Conservation (phyloP, 495 filamentous ascomycete species). For the Ascobolus immersus region DNA sequence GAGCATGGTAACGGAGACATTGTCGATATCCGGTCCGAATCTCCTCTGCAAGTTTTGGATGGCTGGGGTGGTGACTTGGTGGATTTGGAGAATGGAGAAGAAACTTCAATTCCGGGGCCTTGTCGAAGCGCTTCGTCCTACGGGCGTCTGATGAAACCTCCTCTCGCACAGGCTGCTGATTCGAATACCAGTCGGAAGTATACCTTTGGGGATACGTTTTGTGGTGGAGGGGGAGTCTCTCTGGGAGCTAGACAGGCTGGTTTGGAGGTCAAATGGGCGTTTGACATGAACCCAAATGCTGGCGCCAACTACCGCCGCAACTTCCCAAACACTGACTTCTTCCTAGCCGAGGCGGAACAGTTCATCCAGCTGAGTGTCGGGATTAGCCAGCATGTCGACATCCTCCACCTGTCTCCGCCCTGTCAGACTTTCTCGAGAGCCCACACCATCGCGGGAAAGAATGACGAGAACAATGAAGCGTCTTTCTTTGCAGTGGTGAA, state of each 20-base stretch:
- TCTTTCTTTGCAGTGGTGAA: conserved; percentile 37
- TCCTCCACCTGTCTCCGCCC: conserved; percentile 59
- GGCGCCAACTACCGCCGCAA: conserved; percentile 21
- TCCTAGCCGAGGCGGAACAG: conserved; percentile 22
- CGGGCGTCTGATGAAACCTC: background rate
- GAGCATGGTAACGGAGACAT: too few relatives aligned
- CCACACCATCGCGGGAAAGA: conserved; percentile 34
- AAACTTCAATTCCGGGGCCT: background rate
- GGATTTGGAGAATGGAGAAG: conserved; percentile 5
- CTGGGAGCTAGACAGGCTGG: conserved; percentile 11
- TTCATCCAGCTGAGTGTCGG: conserved; percentile 20
- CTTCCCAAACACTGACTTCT: conserved; percentile 24
- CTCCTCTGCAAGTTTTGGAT: too few relatives aligned
- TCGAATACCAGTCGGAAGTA: conserved; percentile 5
- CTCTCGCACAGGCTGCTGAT: background rate
- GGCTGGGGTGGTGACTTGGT: conserved; percentile 3
- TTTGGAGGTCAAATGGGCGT: conserved; percentile 11
- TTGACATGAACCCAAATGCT: conserved; percentile 11
- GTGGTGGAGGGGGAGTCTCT: conserved; percentile 14
- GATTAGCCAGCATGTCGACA: conserved; percentile 27
- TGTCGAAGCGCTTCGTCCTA: background rate
- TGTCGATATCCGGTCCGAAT: too few relatives aligned
- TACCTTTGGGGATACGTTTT: conserved; percentile 16
- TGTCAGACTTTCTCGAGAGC: conserved; percentile 64
- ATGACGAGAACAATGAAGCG: conserved; percentile 52